Base-by-base conservation (phyloP, 2,329 filamentous ascomycete genomes). In the Cadophora gregata region DNA sequence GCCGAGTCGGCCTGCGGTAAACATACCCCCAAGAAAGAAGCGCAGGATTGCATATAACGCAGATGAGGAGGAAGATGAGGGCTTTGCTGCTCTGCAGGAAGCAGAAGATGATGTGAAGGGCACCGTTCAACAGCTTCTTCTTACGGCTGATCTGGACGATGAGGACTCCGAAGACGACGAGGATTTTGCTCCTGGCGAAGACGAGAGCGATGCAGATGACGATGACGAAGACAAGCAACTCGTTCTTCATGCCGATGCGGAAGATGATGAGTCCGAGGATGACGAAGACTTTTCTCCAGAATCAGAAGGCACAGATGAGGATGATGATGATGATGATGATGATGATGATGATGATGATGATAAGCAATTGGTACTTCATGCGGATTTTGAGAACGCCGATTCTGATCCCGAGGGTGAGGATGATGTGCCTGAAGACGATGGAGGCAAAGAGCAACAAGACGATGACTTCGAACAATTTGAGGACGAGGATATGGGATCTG, bases 1-100 rank as follows among this genome's bases (percentile, higher is more conserved):
- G 1, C 82, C 85, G 0, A 83, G 84, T 65, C 85, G 93, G 56
- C 93, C 93, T 0, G 77, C 85, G 0, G 81, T 96, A 47, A 80
- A 84, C 14, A 92, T 96, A 19, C 91, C 92, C 0, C 89, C 93
- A 0, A 85, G 89, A 69, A 96, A 96, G 77, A 85, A 86, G 72
- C 85, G 84, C 42, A 83, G 88, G 72, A 72, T 90, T 71, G 77
- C 77, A 12, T 80, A 82, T 63, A 73, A 78, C 10, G 77, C 81
- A 4, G 80, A 81, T n/a, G 75, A 79, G 5, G 72, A 76, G n/a
- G 68, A 74, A 3, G 72, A 71, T 64, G 75, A 75, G 74, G 75
- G 50, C 72, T 76, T 63, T 64, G 36, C 53, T 50, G 63, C 72
- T 25, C 62, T 75, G 8, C 51, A 60, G 67, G 71, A 74, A 47